These are phyloP conservation scores for Chimonanthus praecox DNA, from an alignment of 164 flowering plant genomes.

Conservation along the genomic window DNA sequence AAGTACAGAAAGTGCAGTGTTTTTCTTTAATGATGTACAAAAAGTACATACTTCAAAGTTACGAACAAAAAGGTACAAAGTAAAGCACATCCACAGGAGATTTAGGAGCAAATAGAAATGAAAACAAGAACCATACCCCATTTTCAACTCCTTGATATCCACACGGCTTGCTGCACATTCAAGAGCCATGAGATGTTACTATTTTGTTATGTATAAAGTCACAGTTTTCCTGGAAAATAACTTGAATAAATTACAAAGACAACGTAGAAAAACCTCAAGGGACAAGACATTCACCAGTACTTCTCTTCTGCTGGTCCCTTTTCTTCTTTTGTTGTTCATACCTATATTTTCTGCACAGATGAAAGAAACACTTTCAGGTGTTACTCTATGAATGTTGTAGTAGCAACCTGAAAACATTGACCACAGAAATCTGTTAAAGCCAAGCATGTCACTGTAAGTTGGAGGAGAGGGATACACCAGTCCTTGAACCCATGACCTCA, in stretches of 20 bases:
- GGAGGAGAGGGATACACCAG: too few relatives aligned
- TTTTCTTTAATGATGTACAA: too few relatives aligned
- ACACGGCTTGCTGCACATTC: conserved; percentile 63
- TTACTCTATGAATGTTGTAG: background rate
- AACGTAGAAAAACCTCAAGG: conserved; percentile 7
- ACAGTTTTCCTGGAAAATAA: conserved; percentile 1
- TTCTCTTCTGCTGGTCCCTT: conserved; percentile 86
- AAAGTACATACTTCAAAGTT: too few relatives aligned
- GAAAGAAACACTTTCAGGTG: conserved; percentile 7
- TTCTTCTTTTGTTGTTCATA: conserved; percentile 88
- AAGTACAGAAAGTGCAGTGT: too few relatives aligned
- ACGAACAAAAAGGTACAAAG: background rate
- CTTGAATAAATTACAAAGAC: background rate
- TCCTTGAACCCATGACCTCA: too few relatives aligned
- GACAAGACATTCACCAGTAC: conserved; percentile 42
- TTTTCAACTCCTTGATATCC: conserved; percentile 93
- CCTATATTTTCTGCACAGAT: conserved; percentile 61
- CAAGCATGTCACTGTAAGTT: too few relatives aligned
- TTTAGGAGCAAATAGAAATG: background rate
- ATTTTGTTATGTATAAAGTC: background rate
- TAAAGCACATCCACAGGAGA: background rate
- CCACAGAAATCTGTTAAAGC: too few relatives aligned
- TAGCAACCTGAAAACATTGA: background rate
- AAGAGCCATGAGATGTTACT: conserved; percentile 16
- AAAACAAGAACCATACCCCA: conserved; percentile 57